A percentile compares a stretch with the other conserved stretches of the same genome.
Conservation (phyloP, 2,329 filamentous ascomycete genomes). For the Fusarium annulatum region DNA sequence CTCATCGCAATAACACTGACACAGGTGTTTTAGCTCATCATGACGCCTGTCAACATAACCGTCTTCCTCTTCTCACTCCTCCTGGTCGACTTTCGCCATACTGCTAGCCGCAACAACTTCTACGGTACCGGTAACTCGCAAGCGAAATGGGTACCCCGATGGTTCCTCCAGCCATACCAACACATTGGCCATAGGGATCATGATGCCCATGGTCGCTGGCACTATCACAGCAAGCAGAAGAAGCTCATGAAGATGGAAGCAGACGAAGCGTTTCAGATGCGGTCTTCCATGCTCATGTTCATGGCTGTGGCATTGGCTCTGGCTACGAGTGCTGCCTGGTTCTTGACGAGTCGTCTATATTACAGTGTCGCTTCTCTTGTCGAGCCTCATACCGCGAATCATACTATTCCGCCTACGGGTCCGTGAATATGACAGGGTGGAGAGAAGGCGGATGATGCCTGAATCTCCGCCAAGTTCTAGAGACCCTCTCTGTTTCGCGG, state of each 20-base stretch:
- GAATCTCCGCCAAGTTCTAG: background rate
- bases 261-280: conserved; percentile 71
- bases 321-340: conserved; percentile 23
- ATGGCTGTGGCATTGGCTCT: conserved; percentile 52
- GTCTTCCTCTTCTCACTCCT: conserved; percentile 74
- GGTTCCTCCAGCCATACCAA: conserved; percentile 53
- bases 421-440: conserved; percentile 5
- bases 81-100: conserved; percentile 69
- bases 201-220: conserved; percentile 48
- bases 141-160: conserved; percentile 32
- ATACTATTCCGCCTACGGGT: conserved; percentile 13
- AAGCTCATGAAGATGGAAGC: conserved; percentile 72
- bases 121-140: conserved; percentile 48
- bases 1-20: conserved; percentile 13
- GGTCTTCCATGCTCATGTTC: conserved; percentile 62
- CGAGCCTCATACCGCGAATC: conserved; percentile 8
- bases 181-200: conserved; percentile 43
- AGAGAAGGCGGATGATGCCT: background rate
- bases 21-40: conserved; percentile 53
- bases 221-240: conserved; percentile 67
- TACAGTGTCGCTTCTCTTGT: conserved; percentile 18
- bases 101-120: conserved; percentile 59
- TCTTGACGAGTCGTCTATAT: conserved; percentile 31
- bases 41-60: conserved; percentile 72
- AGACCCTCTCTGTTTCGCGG: background rate